These are phyloP conservation scores for Naganishia friedmannii DNA, from an alignment of 768 basidiomycete genomes.

Conservation along the genomic window DNA sequence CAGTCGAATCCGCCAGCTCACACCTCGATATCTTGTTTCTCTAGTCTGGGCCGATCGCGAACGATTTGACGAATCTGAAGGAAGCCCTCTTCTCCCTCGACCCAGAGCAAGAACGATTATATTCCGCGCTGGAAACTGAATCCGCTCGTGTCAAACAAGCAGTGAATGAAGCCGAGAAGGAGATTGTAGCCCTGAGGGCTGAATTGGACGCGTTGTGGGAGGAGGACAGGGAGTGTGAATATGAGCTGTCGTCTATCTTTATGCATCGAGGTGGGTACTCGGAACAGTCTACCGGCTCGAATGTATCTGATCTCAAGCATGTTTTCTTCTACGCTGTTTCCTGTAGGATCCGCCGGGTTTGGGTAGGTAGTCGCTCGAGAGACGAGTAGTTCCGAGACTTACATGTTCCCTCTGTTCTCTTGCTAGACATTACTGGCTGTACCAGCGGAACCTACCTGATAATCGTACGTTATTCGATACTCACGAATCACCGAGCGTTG, in stretches of 20 bases:
- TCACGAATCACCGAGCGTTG: background rate
- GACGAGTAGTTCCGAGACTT: background rate
- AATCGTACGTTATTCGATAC: conserved; percentile 51
- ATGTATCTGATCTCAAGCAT: background rate
- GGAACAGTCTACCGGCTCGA: background rate
- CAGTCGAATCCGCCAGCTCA: background rate
- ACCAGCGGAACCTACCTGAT: conserved; percentile 79
- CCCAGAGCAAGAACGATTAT: conserved; percentile 36
- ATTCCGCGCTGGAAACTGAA: conserved; percentile 38
- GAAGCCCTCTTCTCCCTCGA: conserved; percentile 31
- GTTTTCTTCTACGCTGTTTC: background rate
- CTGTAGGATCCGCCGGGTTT: conserved; percentile 41
- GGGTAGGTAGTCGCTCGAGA: conserved; percentile 53
- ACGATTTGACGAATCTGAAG: conserved; percentile 33
- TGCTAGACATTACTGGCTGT: conserved; percentile 82
- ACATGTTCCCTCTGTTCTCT: background rate
- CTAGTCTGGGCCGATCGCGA: conserved; percentile 38
- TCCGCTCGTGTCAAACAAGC: conserved; percentile 29
- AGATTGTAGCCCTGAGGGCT: conserved; percentile 26
- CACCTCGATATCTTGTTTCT: background rate
- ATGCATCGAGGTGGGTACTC: conserved; percentile 80
- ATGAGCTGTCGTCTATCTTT: conserved; percentile 87
- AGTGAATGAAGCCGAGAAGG: background rate
- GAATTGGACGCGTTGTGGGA: conserved; percentile 74
- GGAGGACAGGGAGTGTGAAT: conserved; percentile 65